Conservation (phyloP, 2,329 filamentous ascomycete genomes). For the Tolypocladium guangdongense region DNA sequence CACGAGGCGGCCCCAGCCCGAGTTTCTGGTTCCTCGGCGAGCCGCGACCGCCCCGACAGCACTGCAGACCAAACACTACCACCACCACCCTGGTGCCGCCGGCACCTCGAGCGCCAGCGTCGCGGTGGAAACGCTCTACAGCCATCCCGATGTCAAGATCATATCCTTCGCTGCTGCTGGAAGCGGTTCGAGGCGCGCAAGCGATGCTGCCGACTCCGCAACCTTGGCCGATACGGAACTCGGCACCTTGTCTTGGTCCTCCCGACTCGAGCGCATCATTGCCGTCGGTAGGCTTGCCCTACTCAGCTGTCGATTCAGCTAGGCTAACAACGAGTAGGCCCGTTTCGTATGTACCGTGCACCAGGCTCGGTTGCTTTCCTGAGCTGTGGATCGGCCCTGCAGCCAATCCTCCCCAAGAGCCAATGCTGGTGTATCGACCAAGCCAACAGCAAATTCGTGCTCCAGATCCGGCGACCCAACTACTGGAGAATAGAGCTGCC, state of each 20-base stretch:
- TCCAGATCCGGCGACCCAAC: constrained; percentile 70
- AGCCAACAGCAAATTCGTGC: constrained; percentile 67
- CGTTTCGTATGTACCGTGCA: constrained; percentile 74
- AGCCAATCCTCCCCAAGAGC: constrained; percentile 79
- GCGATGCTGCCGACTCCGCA: constrained; percentile 5
- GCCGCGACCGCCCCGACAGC: neutral
- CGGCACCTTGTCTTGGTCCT: constrained; percentile 61
- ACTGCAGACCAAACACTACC: neutral
- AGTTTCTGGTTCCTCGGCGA: neutral
- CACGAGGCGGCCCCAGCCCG: neutral
- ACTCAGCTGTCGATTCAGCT: neutral
- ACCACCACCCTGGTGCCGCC: neutral
- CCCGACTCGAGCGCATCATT: constrained; percentile 69
- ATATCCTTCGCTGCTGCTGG: constrained; percentile 32
- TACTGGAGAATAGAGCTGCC: constrained; percentile 90
- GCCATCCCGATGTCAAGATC: constrained; percentile 62
- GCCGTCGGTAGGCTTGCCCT: constrained; percentile 50
- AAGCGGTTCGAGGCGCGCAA: constrained; percentile 21
- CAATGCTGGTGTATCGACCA: constrained; percentile 92
- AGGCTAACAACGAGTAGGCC: constrained; percentile 34
- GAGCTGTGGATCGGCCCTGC: constrained; percentile 71
- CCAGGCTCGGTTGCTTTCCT: constrained; percentile 80
- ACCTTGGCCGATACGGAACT: constrained; percentile 27
- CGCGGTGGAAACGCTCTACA: constrained; percentile 60
- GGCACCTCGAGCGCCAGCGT: neutral